Conservation (phyloP, 352 stramenopile species). For the Hyaloperonospora brassicae region DNA sequence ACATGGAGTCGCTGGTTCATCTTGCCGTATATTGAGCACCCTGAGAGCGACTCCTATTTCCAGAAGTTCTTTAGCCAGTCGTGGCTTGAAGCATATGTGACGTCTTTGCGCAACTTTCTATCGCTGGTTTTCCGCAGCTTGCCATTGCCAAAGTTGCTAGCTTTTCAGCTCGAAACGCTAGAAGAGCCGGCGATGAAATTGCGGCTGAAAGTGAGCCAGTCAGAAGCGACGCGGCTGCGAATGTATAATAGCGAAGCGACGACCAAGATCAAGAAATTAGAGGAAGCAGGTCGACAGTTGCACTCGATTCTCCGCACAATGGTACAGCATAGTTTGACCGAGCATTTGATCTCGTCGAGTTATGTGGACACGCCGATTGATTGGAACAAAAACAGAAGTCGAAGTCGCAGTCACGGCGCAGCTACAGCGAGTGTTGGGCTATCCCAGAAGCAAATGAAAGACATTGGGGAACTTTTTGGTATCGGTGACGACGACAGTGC, state of each 20-base stretch:
- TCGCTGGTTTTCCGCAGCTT: slow-evolving; percentile 68
- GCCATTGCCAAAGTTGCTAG: slow-evolving; percentile 65
- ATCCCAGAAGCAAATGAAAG: slow-evolving; percentile 37
- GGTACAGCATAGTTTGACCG: slow-evolving; percentile 60
- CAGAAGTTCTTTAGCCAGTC: slow-evolving; percentile 64
- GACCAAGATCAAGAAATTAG: slow-evolving; percentile 51
- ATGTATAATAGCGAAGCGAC: slow-evolving; percentile 42
- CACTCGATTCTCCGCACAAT: slow-evolving; percentile 53
- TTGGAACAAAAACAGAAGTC: slow-evolving; percentile 21
- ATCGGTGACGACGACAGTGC: slow-evolving; percentile 23
- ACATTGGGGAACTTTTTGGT: slow-evolving; percentile 45
- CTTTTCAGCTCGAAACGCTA: slow-evolving; percentile 59
- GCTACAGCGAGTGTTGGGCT: slow-evolving; percentile 21
- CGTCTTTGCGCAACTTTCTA: slow-evolving; percentile 74
- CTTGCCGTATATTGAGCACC: slow-evolving; percentile 65
- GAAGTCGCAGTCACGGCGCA: slow-evolving; percentile 18
- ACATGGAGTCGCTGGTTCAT: slow-evolving; percentile 81
- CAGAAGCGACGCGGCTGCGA: slow-evolving; percentile 58
- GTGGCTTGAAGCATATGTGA: slow-evolving; percentile 65
- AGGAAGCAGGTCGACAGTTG: slow-evolving; percentile 50
- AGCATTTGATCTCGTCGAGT: slow-evolving; percentile 38
- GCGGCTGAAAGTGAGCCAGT: slow-evolving; percentile 57
- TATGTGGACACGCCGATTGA: slow-evolving; percentile 15
- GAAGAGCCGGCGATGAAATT: slow-evolving; percentile 67
- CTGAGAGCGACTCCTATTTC: slow-evolving; percentile 67